These are phyloP conservation scores for Nicotiana obtusifolia DNA, from an alignment of 257 asterid genomes.

Conservation along the genomic window DNA sequence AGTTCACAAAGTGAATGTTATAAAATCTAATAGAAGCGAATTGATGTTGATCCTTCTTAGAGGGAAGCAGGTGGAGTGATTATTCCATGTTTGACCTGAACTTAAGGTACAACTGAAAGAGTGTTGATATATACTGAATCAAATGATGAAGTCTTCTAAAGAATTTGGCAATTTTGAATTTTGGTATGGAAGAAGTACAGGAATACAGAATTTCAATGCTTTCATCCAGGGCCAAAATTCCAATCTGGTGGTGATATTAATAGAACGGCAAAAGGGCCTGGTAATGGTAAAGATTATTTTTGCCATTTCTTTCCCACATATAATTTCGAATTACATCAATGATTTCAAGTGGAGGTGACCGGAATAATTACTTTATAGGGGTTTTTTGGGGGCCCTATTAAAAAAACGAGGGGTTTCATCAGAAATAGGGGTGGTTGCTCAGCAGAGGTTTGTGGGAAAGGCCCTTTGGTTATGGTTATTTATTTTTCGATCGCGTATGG, in stretches of 20 bases:
- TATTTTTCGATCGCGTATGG: neutral
- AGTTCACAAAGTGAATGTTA: too few species aligned
- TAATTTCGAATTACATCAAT: neutral
- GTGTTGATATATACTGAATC: neutral
- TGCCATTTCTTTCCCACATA: neutral
- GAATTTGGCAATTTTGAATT: neutral
- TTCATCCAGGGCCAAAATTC: neutral
- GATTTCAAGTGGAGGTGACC: neutral
- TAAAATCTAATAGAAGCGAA: neutral
- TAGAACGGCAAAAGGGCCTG: neutral
- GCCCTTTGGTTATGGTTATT: neutral
- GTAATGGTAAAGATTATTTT: neutral
- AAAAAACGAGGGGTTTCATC: neutral
- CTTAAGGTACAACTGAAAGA: neutral
- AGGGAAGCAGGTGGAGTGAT: neutral
- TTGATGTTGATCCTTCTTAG: neutral
- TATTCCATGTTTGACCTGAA: neutral
- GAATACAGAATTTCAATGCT: neutral
- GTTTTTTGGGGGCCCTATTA: neutral
- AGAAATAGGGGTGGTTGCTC: neutral
- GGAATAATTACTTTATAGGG: neutral
- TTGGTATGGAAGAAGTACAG: neutral
- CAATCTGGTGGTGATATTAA: neutral
- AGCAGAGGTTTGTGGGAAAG: neutral
- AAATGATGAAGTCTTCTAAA: neutral